Percentiles rank a stretch among this genome's conserved stretches.
Conservation (phyloP, 257 asterid species). For the Oldenlandia corymbosa region DNA sequence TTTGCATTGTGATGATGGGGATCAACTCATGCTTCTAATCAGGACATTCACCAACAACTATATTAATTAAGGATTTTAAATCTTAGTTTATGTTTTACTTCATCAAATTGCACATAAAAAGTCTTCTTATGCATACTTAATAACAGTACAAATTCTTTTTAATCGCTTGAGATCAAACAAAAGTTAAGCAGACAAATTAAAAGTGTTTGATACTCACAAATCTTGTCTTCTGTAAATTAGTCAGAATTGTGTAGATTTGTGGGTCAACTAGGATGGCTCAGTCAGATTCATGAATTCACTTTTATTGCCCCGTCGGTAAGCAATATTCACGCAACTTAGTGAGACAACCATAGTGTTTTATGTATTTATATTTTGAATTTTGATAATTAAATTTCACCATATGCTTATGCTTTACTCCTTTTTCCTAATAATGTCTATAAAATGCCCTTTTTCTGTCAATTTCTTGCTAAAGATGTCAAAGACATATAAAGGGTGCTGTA, state of each 20-base stretch:
- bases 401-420: too few species aligned
- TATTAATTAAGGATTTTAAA: too few species aligned
- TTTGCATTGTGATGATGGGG: background rate
- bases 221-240: conserved; percentile 6
- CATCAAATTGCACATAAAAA: conserved; percentile 4
- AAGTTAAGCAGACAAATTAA: conserved; percentile 15
- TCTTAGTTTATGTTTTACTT: conserved; percentile 5
- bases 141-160: background rate
- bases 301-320: background rate
- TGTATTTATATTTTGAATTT: too few species aligned
- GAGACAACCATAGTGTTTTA: too few species aligned
- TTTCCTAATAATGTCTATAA: too few species aligned
- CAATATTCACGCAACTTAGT: too few species aligned
- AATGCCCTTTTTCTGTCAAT: conserved; percentile 39
- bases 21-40: background rate
- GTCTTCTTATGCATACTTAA: background rate
- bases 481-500: conserved; percentile 5
- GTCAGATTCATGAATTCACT: conserved; percentile 15
- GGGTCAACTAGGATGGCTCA: conserved; percentile 28
- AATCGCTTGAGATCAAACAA: background rate
- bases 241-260: conserved; percentile 13
- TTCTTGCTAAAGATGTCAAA: conserved; percentile 9
- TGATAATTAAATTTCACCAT: too few species aligned
- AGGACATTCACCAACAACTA: conserved; percentile 13
- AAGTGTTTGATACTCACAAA: conserved; percentile 12